Evolutionary conservation across 2,329 filamentous ascomycete genomes (phyloP).

Genomic region (Venturia aucupariae): DNA sequence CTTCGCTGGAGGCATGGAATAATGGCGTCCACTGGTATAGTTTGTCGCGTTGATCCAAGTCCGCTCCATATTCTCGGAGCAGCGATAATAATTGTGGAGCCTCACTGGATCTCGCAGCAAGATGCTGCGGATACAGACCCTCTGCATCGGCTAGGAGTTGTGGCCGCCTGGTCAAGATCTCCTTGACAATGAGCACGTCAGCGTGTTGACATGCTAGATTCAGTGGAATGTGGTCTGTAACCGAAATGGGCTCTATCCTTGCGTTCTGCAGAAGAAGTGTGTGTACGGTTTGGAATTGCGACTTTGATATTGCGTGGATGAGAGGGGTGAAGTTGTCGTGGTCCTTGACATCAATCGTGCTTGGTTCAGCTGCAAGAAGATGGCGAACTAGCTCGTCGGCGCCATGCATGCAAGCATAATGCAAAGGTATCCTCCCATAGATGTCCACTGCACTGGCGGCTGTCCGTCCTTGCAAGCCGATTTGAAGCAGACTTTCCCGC

Average conservation of each 20-base stretch:
- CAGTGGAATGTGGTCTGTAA: conserved; percentile 85
- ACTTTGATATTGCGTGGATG: conserved; percentile 89
- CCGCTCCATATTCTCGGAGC: conserved; percentile 70
- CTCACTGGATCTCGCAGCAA: conserved; percentile 82
- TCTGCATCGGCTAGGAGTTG: conserved; percentile 88
- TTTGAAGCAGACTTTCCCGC: conserved; percentile 65
- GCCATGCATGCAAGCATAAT: conserved; percentile 95
- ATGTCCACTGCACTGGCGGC: conserved; percentile 77
- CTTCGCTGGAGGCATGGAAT: conserved; percentile 93
- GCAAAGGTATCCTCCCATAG: conserved; percentile 84
- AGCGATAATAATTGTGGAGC: conserved; percentile 70
- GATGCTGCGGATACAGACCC: conserved; percentile 91
- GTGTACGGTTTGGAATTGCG: conserved; percentile 70
- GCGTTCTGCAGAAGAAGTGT: conserved; percentile 62
- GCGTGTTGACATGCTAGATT: conserved; percentile 94
- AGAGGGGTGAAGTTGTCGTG: conserved; percentile 96
- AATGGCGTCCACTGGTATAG: conserved; percentile 95
- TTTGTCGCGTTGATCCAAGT: conserved; percentile 88
- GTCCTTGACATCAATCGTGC: conserved; percentile 79
- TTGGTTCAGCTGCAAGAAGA: conserved; percentile 58
- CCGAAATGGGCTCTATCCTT: conserved; percentile 75
- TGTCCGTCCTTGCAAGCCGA: conserved; percentile 66
- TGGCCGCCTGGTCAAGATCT: conserved; percentile 72
- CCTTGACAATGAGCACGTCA: conserved; percentile 71
- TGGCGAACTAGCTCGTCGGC: conserved; percentile 72